Evolutionary conservation across 805 yeast genomes (phyloP).

Genomic region (Cyberlindnera xylosilytica): DNA sequence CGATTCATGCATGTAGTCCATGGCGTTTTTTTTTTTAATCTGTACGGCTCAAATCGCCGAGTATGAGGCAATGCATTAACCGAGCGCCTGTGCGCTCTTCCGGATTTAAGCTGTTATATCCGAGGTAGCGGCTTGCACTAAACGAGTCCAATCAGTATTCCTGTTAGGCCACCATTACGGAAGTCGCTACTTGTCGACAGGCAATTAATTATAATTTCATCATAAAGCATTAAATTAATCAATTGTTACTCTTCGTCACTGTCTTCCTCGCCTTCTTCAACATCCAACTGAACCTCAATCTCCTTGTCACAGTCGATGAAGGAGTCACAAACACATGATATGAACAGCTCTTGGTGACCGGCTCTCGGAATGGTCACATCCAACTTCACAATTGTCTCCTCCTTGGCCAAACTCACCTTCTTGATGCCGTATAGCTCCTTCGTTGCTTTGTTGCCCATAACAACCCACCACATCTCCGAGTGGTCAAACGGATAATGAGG

Average conservation of each 20-base stretch:
- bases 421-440: slow-evolving; percentile 71
- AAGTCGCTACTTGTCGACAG: too few relatives aligned
- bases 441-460: slow-evolving; percentile 63
- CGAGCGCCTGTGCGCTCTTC: too few relatives aligned
- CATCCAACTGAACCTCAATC: slow-evolving; percentile 49
- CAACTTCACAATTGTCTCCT: slow-evolving; percentile 49
- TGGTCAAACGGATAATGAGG: slow-evolving; percentile 59
- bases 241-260: slow-evolving; percentile 19
- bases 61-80: too few relatives aligned
- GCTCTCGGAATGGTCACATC: slow-evolving; percentile 54
- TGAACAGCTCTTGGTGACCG: slow-evolving; percentile 59
- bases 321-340: slow-evolving; percentile 90
- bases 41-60: too few relatives aligned
- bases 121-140: too few relatives aligned
- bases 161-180: too few relatives aligned
- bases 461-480: slow-evolving; percentile 82
- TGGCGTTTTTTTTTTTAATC: too few relatives aligned
- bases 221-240: too few relatives aligned
- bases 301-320: slow-evolving; percentile 94
- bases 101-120: too few relatives aligned
- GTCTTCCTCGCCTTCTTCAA: slow-evolving; percentile 31
- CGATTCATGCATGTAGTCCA: too few relatives aligned
- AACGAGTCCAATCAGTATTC: too few relatives aligned
- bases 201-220: too few relatives aligned
- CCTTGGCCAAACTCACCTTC: slow-evolving; percentile 52